Conservation (phyloP, 306 rosid genomes). For the Trifolium dubium region DNA sequence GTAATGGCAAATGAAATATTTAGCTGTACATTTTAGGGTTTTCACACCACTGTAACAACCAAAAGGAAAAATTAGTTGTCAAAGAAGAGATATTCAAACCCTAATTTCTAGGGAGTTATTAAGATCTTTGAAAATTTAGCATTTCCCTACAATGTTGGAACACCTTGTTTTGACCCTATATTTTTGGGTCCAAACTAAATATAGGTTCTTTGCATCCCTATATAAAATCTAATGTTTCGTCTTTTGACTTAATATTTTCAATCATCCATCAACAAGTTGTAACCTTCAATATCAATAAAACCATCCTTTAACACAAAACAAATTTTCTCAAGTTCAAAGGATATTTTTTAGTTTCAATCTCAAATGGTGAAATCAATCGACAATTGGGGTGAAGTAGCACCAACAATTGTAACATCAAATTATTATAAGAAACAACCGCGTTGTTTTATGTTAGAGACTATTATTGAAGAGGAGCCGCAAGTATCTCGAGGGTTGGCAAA, state of each 20-base stretch:
- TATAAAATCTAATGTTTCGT: neutral
- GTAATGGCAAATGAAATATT: neutral
- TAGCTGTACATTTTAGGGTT: neutral
- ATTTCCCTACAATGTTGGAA: neutral
- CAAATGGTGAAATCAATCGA: constrained; percentile 36
- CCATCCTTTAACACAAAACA: neutral
- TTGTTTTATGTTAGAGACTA: constrained; percentile 34
- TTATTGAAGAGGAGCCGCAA: constrained; percentile 47
- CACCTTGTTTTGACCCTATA: neutral
- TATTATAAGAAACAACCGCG: constrained; percentile 17
- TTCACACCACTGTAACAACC: neutral
- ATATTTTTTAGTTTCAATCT: neutral
- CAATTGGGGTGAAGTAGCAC: constrained; percentile 49
- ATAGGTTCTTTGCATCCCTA: neutral
- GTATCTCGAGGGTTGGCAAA: neutral
- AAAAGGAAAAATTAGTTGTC: neutral
- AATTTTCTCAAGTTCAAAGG: neutral
- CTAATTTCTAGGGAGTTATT: neutral
- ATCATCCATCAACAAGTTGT: neutral
- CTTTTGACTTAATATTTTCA: neutral
- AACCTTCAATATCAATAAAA: constrained; percentile 23
- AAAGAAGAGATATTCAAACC: constrained; percentile 4
- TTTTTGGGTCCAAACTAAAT: neutral
- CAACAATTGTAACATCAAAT: constrained; percentile 28
- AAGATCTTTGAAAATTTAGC: constrained; percentile 8